Evolutionary conservation across 202 grass and related monocot species (phyloP), one percentile per base, ranked within the genome.

Genomic region (Panicum hallii): DNA sequence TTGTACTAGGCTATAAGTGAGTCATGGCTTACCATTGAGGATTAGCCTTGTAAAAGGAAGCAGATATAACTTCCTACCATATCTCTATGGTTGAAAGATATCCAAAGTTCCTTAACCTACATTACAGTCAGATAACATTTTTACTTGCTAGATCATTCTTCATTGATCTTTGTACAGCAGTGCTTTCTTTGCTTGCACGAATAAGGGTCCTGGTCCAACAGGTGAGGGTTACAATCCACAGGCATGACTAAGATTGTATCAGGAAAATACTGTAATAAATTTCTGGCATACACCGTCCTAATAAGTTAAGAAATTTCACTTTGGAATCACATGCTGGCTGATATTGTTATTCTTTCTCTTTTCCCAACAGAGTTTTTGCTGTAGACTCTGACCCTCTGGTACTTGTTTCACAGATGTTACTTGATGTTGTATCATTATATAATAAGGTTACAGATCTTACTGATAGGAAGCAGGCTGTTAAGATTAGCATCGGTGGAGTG

Each of bases 111-210:
- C 87, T 91, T 98, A 57, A 90, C 40, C 64, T 80, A 62, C 43
- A 78, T 43, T 83, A 70, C 71, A 98, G 95, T 53, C 91, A 98
- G 87, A 94, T 98, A 88, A 90, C 89, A n/a, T 80, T 94, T 80
- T 88, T 98, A 75, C 89, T 98, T 77, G 95, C 91, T 75, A 95
- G 89, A 88, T 94, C 91, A 48, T 99, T 99, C 77, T 99, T 99
- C 11, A 28, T 89, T 34, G 90, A 93, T 63, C 85, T 96, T 78
- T 96, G 81, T 20, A 87, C 83, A 12, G 90, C 90, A 36, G 30
- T 91, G 28, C 72, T 99, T 9, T 87, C 93, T 77, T 90, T 99
- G 67, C 93, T 99, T 70, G 97, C 93, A 50, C 84, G 91, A 67
- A 65, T 94, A 72, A 87, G 91, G 78, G 88, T 88, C 32, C 84